Evolutionary conservation across 2,329 filamentous ascomycete species (phyloP).

Genomic region (Zasmidium citrigriseum): DNA sequence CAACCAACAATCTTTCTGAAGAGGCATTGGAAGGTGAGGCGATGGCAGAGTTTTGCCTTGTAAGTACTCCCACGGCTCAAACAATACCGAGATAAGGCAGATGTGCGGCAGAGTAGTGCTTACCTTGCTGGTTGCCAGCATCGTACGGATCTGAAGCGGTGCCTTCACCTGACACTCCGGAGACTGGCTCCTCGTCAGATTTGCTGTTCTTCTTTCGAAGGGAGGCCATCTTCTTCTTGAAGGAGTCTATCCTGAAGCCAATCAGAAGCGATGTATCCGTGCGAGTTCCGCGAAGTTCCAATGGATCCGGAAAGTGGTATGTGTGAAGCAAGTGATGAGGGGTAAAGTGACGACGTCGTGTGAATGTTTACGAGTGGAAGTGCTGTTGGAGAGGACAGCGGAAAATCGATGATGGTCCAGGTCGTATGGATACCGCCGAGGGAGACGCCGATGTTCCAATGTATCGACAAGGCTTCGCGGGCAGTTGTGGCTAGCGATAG

Average conservation of each 20-base stretch:
- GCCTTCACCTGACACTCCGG: conserved; percentile 69
- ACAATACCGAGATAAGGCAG: background rate
- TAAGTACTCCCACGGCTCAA: background rate
- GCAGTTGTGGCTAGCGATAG: background rate
- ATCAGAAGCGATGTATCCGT: background rate
- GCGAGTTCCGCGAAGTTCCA: background rate
- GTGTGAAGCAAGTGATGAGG: background rate
- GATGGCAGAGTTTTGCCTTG: background rate
- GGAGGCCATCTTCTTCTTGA: conserved; percentile 51
- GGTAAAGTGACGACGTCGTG: background rate
- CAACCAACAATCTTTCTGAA: background rate
- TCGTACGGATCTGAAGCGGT: conserved; percentile 73
- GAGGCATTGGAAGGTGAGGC: background rate
- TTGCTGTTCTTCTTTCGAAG: conserved; percentile 13
- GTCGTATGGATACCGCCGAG: background rate
- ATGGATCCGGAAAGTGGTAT: background rate
- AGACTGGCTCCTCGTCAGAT: conserved; percentile 64
- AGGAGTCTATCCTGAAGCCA: conserved; percentile 59
- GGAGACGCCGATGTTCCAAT: background rate
- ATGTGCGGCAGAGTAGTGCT: background rate
- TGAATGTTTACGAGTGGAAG: background rate
- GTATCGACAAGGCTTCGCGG: background rate
- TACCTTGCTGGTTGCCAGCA: conserved; percentile 70
- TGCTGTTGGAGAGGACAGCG: background rate
- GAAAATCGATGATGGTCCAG: background rate